Evolutionary conservation across 164 flowering plant species (phyloP).

Genomic region (Brasenia schreberi): DNA sequence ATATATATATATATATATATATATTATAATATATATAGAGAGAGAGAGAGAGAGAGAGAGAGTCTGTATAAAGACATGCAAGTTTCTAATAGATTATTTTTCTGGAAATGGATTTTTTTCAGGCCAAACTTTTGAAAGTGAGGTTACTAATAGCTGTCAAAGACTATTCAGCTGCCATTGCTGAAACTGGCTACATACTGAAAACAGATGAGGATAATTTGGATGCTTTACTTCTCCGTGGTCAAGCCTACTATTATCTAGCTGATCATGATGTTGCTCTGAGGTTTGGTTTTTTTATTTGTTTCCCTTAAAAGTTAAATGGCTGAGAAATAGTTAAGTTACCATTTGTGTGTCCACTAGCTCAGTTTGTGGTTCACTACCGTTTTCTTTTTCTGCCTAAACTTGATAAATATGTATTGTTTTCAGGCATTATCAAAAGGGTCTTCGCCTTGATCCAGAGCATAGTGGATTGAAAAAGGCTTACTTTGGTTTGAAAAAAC

Average conservation of each 20-base stretch:
- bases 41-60: no score
- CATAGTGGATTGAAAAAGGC: conserved; percentile 85
- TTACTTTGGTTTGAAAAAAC: conserved; percentile 88
- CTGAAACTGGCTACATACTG: conserved; percentile 75
- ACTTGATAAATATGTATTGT: not conserved
- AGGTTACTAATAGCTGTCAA: conserved; percentile 50
- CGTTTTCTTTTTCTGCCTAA: no score
- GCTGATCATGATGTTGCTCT: conserved; percentile 94
- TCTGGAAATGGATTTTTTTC: conserved; percentile 6
- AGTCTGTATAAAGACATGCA: not conserved
- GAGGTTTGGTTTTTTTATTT: conserved; percentile 29
- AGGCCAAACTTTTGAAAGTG: conserved; percentile 81
- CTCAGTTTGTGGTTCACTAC: no score
- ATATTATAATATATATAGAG: no score
- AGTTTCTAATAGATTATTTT: not conserved
- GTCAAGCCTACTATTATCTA: conserved; percentile 91
- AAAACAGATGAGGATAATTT: conserved; percentile 86
- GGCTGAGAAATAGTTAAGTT: no score
- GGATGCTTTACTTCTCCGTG: conserved; percentile 81
- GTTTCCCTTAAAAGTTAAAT: not conserved
- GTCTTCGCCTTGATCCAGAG: conserved; percentile 94
- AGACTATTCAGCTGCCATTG: conserved; percentile 71
- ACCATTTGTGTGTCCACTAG: no score
- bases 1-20: no score
- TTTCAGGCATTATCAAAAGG: conserved; percentile 78